Evolutionary conservation across 176 grass and related monocot species (phyloP).

Genomic region (Cenchrus americanus): DNA sequence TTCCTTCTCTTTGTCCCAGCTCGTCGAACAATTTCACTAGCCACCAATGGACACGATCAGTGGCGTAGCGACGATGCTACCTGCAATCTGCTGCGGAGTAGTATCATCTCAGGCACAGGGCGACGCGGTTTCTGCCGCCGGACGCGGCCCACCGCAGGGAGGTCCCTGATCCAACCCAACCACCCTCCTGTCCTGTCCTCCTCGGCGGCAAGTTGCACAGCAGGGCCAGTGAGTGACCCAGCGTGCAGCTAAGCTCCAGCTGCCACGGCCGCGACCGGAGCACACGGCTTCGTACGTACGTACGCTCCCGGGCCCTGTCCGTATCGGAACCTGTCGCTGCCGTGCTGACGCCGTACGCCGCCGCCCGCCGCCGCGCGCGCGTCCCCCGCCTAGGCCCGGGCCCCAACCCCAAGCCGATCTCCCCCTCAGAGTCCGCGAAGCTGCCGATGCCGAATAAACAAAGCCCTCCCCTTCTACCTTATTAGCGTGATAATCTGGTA

Average conservation of each 20-base stretch:
- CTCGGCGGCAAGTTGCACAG: not conserved
- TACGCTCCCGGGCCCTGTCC: not conserved
- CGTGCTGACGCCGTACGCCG: conserved; percentile 55
- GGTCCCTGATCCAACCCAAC: not conserved
- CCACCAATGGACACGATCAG: not conserved
- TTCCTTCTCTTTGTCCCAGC: not conserved
- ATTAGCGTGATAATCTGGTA: not conserved
- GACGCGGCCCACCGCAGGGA: not conserved
- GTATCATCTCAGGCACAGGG: not conserved
- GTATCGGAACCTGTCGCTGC: not conserved
- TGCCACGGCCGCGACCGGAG: conserved; percentile 1
- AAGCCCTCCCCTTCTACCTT: not conserved
- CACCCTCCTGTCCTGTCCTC: not conserved
- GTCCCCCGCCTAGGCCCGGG: too few relatives aligned
- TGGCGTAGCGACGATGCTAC: not conserved
- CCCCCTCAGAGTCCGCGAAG: conserved; percentile 54
- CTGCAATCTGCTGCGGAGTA: not conserved
- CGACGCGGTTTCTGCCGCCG: not conserved
- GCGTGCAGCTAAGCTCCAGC: conserved; percentile 70
- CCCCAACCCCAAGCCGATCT: conserved; percentile 4
- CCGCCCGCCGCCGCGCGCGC: not conserved
- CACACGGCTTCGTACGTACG: conserved; percentile 44
- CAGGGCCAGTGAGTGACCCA: conserved; percentile 9
- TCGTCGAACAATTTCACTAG: too few relatives aligned
- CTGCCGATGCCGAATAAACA: conserved; percentile 47